Base-by-base conservation (phyloP, 768 basidiomycete species). In the Pleurotus sapidus region DNA sequence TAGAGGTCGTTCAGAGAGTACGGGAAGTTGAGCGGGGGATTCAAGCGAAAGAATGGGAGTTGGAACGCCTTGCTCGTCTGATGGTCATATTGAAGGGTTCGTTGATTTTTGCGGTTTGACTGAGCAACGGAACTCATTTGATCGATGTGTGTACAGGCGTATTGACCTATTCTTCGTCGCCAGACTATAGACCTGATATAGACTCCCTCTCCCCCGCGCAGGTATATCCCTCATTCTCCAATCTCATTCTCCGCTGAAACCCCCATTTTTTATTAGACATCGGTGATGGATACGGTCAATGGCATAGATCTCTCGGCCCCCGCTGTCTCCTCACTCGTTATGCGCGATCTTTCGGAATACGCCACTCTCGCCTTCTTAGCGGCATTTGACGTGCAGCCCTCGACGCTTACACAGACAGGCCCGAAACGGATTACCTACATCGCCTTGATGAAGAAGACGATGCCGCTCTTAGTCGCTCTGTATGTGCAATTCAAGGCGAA, bases 181-280 rank as follows among this genome's bases (percentile, higher is more conserved):
- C 89, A 12, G 93, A 96, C 65, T 96, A 93, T 68, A 78, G 94
- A 42, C 88, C 91, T 1, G 96, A 99, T 64, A 77, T 95, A 42
- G 95, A 98, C 65, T 70, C 75, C 18, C 76, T 98, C 38, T 84
- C 85, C 18, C 89, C 92, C 43, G 83, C 93, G 5, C 91, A 93
- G 81, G 90, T 89, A 67, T 17, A 59, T 49, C 45, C 7, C 60
- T 66, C 7, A 17, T 24, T 42, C 14, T n/a, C 27, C 46, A 23
- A 46, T n/a, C 25, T 38, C 37, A 23, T 42, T n/a, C 17, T 40
- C n/a, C 23, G 4, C 24, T 42, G 6, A 1, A 47, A 3, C 42
- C 20, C 4, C n/a, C 24, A 12, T 14, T 37, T n/a, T n/a, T 39
- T 17, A n/a, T 7, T 72, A 98, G 85, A 74, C 82, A 1, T 81